Evolutionary conservation across 768 basidiomycete genomes (phyloP), one percentile per base, ranked within the genome.

Genomic region (Leccinum pellstonianum): DNA sequence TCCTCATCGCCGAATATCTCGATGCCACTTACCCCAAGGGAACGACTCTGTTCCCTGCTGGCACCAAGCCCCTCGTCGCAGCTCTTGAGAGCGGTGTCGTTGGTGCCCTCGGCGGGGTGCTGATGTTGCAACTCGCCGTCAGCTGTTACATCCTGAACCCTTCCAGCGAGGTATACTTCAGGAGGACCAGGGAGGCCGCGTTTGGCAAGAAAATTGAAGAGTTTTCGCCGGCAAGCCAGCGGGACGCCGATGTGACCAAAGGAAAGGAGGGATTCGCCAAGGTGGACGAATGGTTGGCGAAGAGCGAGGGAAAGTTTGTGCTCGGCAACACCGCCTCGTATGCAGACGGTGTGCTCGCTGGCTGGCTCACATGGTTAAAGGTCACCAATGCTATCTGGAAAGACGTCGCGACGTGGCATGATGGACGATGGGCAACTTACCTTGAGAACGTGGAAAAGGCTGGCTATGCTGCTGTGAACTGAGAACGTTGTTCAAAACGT

Each of bases 1-100:
- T 75, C 56, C 65, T 66, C 17, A 82, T 83, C 54, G 79, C 80
- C 1, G 70, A 73, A 58, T 83, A 83, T 60, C 79, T 81, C 46
- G 81, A 83, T 31, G 70, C 63, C 8, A 66, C 68, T 0, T 83
- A 80, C 61, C 79, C 38, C 38, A 17, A 38, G 10, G 73, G 75
- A 2, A 74, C 73, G 7, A 60, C 57, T 11, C 66, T 84, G 49
- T 75, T 86, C 66, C 81, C 81, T 0, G 21, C 55, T 4, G 78
- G 77, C 17, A 75, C 73, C 0, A 66, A 69, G 27, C 77, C 76
- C 1, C 66, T 84, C 10, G 73, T 82, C 52, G 69, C 68, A 1
- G 77, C 77, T 1, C 80, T 81, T 63, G 72, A 74, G 56, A 23
- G 37, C 5, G 58, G 60, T 15, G 1, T 74, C 35, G 5, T 59